Conservation (phyloP, 2,329 filamentous ascomycete species). For the Diaporthe nobilis region DNA sequence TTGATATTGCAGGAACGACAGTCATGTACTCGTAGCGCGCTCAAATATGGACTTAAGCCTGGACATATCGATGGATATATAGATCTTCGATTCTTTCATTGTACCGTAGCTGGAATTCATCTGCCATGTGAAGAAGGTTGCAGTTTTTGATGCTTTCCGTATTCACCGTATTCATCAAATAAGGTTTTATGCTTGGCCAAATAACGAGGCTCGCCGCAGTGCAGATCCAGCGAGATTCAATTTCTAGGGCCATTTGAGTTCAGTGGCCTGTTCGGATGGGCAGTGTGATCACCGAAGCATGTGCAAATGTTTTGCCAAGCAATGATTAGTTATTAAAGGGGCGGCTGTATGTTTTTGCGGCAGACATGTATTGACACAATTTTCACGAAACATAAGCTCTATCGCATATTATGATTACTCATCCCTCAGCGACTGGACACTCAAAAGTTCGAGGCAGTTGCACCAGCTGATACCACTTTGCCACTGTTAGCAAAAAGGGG, state of each 20-base stretch:
- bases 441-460: too few relatives aligned
- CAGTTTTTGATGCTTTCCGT: neutral
- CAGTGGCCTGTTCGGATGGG: neutral
- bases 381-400: neutral
- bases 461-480: neutral
- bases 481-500: neutral
- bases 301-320: neutral
- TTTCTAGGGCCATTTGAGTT: neutral
- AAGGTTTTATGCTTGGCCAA: neutral
- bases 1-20: too few relatives aligned
- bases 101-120: too few relatives aligned
- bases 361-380: neutral
- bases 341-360: too few relatives aligned
- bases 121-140: neutral
- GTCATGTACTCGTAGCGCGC: too few relatives aligned
- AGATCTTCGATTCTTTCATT: too few relatives aligned
- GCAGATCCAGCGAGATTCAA: neutral
- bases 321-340: neutral
- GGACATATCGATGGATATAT: neutral
- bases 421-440: neutral
- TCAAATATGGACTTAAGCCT: too few relatives aligned
- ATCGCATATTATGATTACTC: neutral
- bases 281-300: neutral
- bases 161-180: constrained; percentile 7
- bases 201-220: neutral